Base-by-base conservation (phyloP, 371 early-diverging fungal genomes). In the Mortierella sp. region DNA sequence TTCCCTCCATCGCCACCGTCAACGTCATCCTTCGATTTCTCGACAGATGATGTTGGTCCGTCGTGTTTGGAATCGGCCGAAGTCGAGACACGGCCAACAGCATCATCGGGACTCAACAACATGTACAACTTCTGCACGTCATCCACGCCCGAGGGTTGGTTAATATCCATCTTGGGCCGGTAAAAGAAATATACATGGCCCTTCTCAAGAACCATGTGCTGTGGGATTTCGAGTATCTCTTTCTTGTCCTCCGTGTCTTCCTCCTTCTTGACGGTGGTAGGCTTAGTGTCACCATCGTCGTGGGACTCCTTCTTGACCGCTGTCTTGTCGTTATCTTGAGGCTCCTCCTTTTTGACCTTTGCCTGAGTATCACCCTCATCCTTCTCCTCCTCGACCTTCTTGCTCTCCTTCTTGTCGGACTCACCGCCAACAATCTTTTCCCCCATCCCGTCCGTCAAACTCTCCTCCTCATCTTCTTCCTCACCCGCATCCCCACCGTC, bases 141-240 rank as follows among this genome's bases (percentile, higher is more conserved):
- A 6, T 87, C 74, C 1, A 79, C 38, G 1, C 76, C 76, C 5
- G 73, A 65, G 7, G 82, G 83, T 5, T 84, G 73, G 8, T 89
- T 81, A 1, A 74, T 65, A 46, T 82, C 89, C 10, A 89, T 38
- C 84, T 91, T 90, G 65, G 88, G 90, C 3, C 90, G 85, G 74
- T 90, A 90, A 60, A 91, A 85, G 68, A 91, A 91, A 77, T 87
- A 91, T 5, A 84, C 88, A 51, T 89, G 90, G 0, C 90, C 88
- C 29, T 77, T 74, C 74, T 88, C 88, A 24, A 87, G 10, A n/a
- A 84, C 54, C 68, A 21, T 35, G 21, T 68, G 68, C 21, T 41
- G 41, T 21, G 35, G 38, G 4, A 27, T 24, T 3, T 24, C 24
- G 24, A 27, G 56, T 6, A 16, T 4, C 1, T 14, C 27, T 11